Percentiles rank a stretch among this genome's conserved stretches.
These are phyloP conservation scores for Cryptococcus maquisensis DNA, from an alignment of 1,284 basidiomycete genomes.

Conservation along the genomic window DNA sequence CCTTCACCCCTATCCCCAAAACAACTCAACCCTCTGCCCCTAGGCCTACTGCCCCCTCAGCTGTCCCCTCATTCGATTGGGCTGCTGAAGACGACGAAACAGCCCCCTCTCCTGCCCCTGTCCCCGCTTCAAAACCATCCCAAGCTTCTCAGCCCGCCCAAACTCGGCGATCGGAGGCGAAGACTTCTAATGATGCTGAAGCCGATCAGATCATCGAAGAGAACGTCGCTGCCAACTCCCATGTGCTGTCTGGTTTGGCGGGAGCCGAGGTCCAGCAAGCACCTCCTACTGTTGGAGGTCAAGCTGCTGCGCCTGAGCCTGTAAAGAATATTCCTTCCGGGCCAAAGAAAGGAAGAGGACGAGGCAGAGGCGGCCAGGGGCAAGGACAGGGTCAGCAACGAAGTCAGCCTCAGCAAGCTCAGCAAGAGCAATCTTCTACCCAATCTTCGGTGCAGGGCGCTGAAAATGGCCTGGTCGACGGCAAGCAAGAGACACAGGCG, in stretches of 20 bases:
- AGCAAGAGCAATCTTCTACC: background rate
- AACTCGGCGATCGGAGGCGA: constrained; percentile 2
- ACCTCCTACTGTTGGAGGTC: background rate
- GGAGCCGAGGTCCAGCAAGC: background rate
- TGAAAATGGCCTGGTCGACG: constrained; percentile 41
- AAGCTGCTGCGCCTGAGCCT: constrained; percentile 1
- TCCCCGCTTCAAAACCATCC: background rate
- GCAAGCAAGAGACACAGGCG: constrained; percentile 1
- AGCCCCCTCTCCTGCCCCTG: constrained; percentile 6
- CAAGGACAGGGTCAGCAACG: background rate
- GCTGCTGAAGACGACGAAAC: constrained; percentile 22
- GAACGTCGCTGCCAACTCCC: constrained; percentile 14
- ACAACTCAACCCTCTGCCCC: background rate
- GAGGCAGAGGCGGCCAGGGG: background rate
- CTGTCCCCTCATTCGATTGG: constrained; percentile 23
- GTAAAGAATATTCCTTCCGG: background rate
- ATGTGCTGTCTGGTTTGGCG: constrained; percentile 1
- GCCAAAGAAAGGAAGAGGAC: background rate
- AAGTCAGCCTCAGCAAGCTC: background rate
- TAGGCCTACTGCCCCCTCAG: background rate
- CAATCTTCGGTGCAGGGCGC: constrained; percentile 12
- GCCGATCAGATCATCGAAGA: constrained; percentile 12
- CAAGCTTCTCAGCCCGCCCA: constrained; percentile 1
- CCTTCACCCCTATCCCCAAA: background rate
- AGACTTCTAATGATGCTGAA: background rate